A percentile compares a stretch with the other conserved stretches of the same genome.
Evolutionary conservation across 1,139 yeast genomes (phyloP).

Genomic region (Lodderomyces theae): DNA sequence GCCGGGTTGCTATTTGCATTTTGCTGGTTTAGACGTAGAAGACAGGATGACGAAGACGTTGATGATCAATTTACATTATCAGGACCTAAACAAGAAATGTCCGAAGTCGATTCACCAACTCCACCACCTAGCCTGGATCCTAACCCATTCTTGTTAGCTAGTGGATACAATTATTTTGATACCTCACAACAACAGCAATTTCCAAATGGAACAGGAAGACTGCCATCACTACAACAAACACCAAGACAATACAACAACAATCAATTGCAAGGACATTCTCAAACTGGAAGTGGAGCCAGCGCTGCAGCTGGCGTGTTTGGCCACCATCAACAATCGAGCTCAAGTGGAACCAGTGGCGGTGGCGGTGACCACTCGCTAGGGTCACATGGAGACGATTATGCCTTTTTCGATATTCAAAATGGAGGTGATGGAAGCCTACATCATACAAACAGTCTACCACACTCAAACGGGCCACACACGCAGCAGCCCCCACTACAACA

Average conservation of each 20-base stretch:
- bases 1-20: conserved; percentile 40
- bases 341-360: conserved; percentile 14
- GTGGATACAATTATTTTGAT: conserved; percentile 17
- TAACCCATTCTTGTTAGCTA: conserved; percentile 22
- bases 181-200: conserved; percentile 14
- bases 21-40: conserved; percentile 34
- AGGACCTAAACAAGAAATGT: conserved; percentile 24
- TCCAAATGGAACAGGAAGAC: not conserved
- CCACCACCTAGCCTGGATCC: conserved; percentile 16
- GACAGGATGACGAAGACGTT: conserved; percentile 34
- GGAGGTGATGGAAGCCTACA: conserved; percentile 1
- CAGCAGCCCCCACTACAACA: not conserved
- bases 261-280: conserved; percentile 3
- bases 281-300: conserved; percentile 4
- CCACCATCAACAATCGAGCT: conserved; percentile 13
- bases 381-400: conserved; percentile 12
- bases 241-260: conserved; percentile 6
- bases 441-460: not conserved
- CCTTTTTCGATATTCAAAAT: conserved; percentile 6
- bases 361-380: conserved; percentile 14
- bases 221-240: conserved; percentile 12
- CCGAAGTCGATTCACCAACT: not conserved
- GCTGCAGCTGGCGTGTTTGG: conserved; percentile 8
- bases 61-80: conserved; percentile 38
- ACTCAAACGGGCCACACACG: not conserved